Evolutionary conservation across 2,329 filamentous ascomycete genomes (phyloP), one percentile per base, ranked within the genome.

Genomic region (Fusarium dimerum): DNA sequence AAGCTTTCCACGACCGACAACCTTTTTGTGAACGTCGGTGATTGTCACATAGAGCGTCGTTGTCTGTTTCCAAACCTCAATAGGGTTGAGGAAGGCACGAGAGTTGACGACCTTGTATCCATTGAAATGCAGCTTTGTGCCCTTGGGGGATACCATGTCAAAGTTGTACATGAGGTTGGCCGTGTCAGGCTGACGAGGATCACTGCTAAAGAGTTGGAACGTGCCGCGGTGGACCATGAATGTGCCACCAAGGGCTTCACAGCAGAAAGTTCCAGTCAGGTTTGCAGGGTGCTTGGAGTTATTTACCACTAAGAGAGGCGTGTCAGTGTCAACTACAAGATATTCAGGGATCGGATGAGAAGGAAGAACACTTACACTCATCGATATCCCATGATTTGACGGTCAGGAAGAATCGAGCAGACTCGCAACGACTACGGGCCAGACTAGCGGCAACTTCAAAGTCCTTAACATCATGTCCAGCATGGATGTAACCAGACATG

Each of bases 91-190:
- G 2, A 83, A 81, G 0, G 83, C 80, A 0, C 80, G 81, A 4
- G 84, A 79, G 66, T 86, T 80, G 40, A 87, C 77, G 2, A 82
- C 74, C 67, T 87, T 87, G 69, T 80, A 83, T 1, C 84, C 85
- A 54, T 84, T 76, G 63, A 88, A 83, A 52, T 81, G 79, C 43
- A 84, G 76, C 44, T 70, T 72, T 42, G 74, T 71, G 13, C 80
- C 81, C 53, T 81, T 71, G 5, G 78, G 73, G 6, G 81, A 80
- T 26, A 73, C 73, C 76, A 88, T 80, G 59, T 82, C 79, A 54
- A 86, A 83, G 61, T 85, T 78, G 62, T 88, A 88, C 0, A 78
- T 79, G 30, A 88, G 68, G 55, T 83, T 85, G 29, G 75, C 75
- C 6, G 81, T 84, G 16, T 83, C 82, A 0, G 84, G 77, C 0